These are phyloP conservation scores for Zea mays DNA, from an alignment of 176 grass and related monocot genomes.

Conservation along the genomic window Zm-B73-REFERENCE-NAM-5.0 NC_050102.1:79171501-79172000, in stretches of 20 bases:
- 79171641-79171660: not conserved
- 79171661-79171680: not conserved
- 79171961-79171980: constrained; percentile 38
- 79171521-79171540: not conserved
- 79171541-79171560: not conserved
- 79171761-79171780: not conserved
- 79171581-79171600: not conserved
- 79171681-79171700: not conserved
- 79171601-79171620: not conserved
- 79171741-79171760: not conserved
- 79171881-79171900: not conserved
- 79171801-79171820: not conserved
- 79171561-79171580: not conserved
- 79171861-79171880: not conserved
- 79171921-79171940: not conserved
- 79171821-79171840: not conserved
- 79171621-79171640: not conserved
- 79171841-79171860: not conserved
- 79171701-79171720: not conserved
- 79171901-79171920: constrained; percentile 4
- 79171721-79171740: not conserved
- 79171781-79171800: not conserved
- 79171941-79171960: constrained; percentile 36
- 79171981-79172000: constrained; percentile 38
- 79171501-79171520: not conserved